phyloP scores from a whole-genome alignment of 768 basidiomycete species.

The Termitomyces sp. region DNA sequence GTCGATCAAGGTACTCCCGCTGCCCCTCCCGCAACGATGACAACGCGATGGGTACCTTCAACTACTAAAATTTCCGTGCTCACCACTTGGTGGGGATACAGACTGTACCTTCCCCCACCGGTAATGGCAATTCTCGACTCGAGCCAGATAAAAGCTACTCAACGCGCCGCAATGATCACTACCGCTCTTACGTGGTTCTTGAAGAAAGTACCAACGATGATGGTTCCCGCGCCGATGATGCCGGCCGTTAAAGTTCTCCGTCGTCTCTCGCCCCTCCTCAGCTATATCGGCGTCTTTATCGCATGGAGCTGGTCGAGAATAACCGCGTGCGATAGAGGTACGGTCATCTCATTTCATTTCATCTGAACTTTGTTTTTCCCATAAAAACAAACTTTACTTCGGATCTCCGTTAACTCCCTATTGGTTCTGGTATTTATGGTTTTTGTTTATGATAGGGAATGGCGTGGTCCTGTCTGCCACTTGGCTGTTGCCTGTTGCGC shows the following conservation, averaged over 20 bases:
- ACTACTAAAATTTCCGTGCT: slow-evolving; percentile 69
- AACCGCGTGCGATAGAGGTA: slow-evolving; percentile 64
- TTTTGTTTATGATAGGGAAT: slow-evolving; percentile 41
- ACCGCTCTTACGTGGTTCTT: slow-evolving; percentile 72
- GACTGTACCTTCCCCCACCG: slow-evolving; percentile 74
- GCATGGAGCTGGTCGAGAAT: slow-evolving; percentile 78
- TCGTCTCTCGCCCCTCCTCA: slow-evolving; percentile 57
- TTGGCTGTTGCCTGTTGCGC: slow-evolving; percentile 74
- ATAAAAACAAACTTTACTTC: background rate
- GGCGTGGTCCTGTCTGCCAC: slow-evolving; percentile 82
- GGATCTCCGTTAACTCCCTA: background rate
- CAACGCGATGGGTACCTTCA: slow-evolving; percentile 66
- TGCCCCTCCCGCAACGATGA: slow-evolving; percentile 19
- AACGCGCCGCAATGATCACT: slow-evolving; percentile 73
- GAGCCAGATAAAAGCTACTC: slow-evolving; percentile 61
- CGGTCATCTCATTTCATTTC: slow-evolving; percentile 5
- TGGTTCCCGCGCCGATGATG: slow-evolving; percentile 60
- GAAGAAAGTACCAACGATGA: slow-evolving; percentile 53
- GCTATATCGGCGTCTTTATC: slow-evolving; percentile 73
- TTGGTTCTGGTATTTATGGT: background rate
- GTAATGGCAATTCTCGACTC: slow-evolving; percentile 63
- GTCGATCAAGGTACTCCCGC: slow-evolving; percentile 25
- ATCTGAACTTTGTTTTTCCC: too few relatives aligned
- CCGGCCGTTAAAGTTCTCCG: slow-evolving; percentile 57
- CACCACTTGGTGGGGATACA: slow-evolving; percentile 79